These are phyloP conservation scores for Phytophthora sojae DNA, from an alignment of 352 stramenopile genomes.

Conservation along the genomic window DNA sequence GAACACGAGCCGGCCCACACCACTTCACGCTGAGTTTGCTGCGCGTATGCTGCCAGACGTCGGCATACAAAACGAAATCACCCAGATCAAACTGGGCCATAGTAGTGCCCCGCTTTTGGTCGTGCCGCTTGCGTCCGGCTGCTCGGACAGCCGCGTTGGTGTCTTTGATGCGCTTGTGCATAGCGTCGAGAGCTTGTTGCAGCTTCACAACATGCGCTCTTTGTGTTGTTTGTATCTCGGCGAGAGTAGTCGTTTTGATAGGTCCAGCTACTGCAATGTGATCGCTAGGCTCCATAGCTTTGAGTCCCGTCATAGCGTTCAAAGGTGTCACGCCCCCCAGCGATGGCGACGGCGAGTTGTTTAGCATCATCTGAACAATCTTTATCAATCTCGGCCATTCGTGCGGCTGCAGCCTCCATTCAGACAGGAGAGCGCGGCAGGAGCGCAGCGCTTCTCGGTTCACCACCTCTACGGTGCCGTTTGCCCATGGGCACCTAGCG, in stretches of 20 bases:
- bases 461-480: neutral
- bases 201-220: neutral
- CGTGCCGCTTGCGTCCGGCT: neutral
- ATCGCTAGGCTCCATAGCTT: neutral
- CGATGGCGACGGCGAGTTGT: neutral
- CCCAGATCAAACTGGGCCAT: neutral
- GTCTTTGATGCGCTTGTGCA: neutral
- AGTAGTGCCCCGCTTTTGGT: neutral
- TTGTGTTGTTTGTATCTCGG: neutral
- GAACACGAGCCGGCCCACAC: neutral
- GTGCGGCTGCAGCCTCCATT: neutral
- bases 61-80: neutral
- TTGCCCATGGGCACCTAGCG: neutral
- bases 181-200: neutral
- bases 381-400: neutral
- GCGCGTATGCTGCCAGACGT: neutral
- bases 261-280: neutral
- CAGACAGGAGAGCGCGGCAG: neutral
- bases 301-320: neutral
- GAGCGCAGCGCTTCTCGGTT: neutral
- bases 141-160: neutral
- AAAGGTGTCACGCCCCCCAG: neutral
- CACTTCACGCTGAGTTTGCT: neutral
- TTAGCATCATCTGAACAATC: neutral
- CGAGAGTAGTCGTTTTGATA: neutral